A percentile compares a stretch with the other conserved stretches of the same genome.
These are phyloP conservation scores for Ophioceras dolichostomum DNA, from an alignment of 2,329 filamentous ascomycete species.

Conservation along the genomic window DNA sequence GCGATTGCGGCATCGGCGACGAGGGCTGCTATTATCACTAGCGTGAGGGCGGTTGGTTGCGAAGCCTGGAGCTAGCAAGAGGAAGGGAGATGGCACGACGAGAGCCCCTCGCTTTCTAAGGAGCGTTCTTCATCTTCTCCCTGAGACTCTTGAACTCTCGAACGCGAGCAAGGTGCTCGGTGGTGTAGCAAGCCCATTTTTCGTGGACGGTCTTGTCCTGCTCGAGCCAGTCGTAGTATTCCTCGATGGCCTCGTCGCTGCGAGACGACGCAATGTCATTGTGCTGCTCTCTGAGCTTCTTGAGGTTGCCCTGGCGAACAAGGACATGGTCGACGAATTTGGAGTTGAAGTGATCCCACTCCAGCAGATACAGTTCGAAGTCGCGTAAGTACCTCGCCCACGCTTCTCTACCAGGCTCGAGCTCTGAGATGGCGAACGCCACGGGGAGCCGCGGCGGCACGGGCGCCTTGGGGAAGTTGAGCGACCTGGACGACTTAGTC, in stretches of 20 bases:
- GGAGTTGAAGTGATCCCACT: slow-evolving; percentile 38
- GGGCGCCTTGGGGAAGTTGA: slow-evolving; percentile 36
- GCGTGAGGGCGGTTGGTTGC: no score
- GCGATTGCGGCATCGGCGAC: no score
- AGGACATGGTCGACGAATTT: slow-evolving; percentile 44
- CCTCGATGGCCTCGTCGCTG: slow-evolving; percentile 33
- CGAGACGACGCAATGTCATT: slow-evolving; percentile 32
- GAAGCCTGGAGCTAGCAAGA: no score
- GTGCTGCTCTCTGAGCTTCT: slow-evolving; percentile 23
- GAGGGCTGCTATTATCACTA: no score
- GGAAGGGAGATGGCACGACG: no score
- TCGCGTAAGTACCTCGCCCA: slow-evolving; percentile 40
- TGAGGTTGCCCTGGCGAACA: slow-evolving; percentile 33
- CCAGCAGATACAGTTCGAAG: slow-evolving; percentile 40
- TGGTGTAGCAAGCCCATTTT: slow-evolving; percentile 47
- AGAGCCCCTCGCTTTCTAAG: no score
- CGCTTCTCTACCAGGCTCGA: slow-evolving; percentile 26
- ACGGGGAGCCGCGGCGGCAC: slow-evolving; percentile 34
- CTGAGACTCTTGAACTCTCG: slow-evolving; percentile 41
- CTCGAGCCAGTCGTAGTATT: slow-evolving; percentile 47
- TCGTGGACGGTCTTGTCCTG: slow-evolving; percentile 52
- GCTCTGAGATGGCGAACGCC: slow-evolving; percentile 25
- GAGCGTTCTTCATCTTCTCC: slow-evolving; percentile 30
- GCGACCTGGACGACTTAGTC: slow-evolving; percentile 17
- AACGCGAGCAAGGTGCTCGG: slow-evolving; percentile 46